A percentile compares a stretch with the other conserved stretches of the same genome.
phyloP scores from a whole-genome alignment of 768 basidiomycete species.

The Lenzites betulinus region DNA sequence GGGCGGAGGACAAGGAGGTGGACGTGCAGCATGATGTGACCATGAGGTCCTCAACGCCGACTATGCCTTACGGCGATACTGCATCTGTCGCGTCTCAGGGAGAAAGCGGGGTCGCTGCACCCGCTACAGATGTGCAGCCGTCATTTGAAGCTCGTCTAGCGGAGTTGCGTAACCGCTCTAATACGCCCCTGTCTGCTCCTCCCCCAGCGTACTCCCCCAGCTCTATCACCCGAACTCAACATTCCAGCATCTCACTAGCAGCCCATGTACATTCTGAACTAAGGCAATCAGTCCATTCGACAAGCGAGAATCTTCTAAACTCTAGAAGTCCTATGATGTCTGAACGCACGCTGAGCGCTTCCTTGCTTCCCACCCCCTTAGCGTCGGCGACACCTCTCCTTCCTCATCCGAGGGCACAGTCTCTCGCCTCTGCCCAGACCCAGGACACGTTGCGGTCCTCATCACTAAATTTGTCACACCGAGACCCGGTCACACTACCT shows the following conservation, averaged over 20 bases:
- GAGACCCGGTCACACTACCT: not conserved
- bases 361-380: not conserved
- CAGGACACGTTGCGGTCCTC: not conserved
- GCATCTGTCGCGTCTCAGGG: not conserved
- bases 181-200: not conserved
- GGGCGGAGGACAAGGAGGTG: not conserved
- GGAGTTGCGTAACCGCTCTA: not conserved
- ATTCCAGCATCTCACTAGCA: not conserved
- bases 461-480: slow-evolving; percentile 9
- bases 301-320: not conserved
- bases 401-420: not conserved
- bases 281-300: not conserved
- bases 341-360: not conserved
- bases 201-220: not conserved
- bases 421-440: not conserved
- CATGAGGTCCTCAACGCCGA: not conserved
- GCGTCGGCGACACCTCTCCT: not conserved
- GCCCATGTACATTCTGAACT: not conserved
- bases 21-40: not conserved
- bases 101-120: not conserved
- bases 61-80: not conserved
- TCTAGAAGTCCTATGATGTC: not conserved
- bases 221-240: not conserved
- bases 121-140: not conserved
- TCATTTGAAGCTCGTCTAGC: not conserved